Evolutionary conservation across 2,329 filamentous ascomycete species (phyloP).

Genomic region (Ambrosiella xylebori): DNA sequence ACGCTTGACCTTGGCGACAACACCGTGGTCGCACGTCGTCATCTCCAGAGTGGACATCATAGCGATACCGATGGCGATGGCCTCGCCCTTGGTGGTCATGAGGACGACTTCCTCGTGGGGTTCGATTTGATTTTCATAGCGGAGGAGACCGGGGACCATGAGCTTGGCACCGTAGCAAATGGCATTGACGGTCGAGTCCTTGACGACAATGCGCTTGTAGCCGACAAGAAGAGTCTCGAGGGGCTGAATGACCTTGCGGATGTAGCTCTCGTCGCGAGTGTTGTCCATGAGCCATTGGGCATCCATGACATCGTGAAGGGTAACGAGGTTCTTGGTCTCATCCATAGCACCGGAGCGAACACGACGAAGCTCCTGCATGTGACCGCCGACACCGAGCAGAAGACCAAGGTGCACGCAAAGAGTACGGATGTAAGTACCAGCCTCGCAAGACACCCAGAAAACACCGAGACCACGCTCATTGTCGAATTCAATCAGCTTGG

Average conservation of each 20-base stretch:
- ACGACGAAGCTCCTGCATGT: conserved; percentile 96
- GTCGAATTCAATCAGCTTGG: conserved; percentile 93
- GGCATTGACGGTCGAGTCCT: conserved; percentile 69
- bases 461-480: conserved; percentile 94
- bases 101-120: conserved; percentile 91
- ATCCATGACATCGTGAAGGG: conserved; percentile 72
- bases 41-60: conserved; percentile 98
- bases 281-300: conserved; percentile 96
- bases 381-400: conserved; percentile 64
- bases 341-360: conserved; percentile 91
- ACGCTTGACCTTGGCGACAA: conserved; percentile 96
- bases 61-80: conserved; percentile 87
- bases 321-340: conserved; percentile 76
- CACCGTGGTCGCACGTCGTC: conserved; percentile 89
- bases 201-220: conserved; percentile 96
- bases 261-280: conserved; percentile 80
- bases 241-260: conserved; percentile 79
- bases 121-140: conserved; percentile 85
- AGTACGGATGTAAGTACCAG: conserved; percentile 95
- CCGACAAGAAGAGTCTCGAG: conserved; percentile 80
- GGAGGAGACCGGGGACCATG: conserved; percentile 87
- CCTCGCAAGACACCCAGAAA: conserved; percentile 97
- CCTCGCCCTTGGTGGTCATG: conserved; percentile 98
- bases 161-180: conserved; percentile 98
- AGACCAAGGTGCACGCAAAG: conserved; percentile 85